Evolutionary conservation across 345 rosid species (phyloP), one percentile per base, ranked within the genome.

Genomic region (Citrus sp.): DNA sequence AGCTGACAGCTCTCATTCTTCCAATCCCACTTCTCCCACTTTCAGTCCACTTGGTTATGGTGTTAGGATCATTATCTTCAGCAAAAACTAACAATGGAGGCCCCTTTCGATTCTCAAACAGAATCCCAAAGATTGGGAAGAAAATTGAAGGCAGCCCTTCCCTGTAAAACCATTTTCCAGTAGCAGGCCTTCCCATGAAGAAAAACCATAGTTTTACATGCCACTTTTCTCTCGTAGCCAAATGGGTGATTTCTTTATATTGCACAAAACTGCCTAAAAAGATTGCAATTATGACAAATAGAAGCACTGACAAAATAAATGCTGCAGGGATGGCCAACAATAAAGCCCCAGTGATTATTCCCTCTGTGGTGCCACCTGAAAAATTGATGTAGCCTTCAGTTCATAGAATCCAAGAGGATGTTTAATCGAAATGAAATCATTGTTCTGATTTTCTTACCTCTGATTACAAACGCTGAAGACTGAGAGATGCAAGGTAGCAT

Each of bases 101-200:
- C 38, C 91, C 91, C 79, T 82, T 88, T 19, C 60, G 82, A 67
- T 84, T 82, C 80, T 87, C 87, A 6, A 85, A 88, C 63, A 88
- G 86, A 58, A 85, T 79, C 9, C 87, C 85, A 70, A 82, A 85
- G 13, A 85, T 72, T 40, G 80, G 76, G 54, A 88, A 87, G 73
- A 86, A 85, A 67, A 79, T 40, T 24, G 85, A 77, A 72, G 89
- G 85, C 64, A 82, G 59, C 49, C 87, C 88, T 61, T 87, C 89
- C 70, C 58, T 82, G 10, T 80, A 85, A 85, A 86, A 85, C 91
- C 91, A 88, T 70, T 82, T 88, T 32, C 91, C 91, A 49, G 21
- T 66, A 18, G 73, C 75, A 51, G 86, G 84, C 65, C 84, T 84
- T 3, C 87, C 87, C 25, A 69, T 59, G 13, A 87, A 24, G 68